Percentiles rank a stretch among this genome's conserved stretches.
Evolutionary conservation across 2,329 filamentous ascomycete genomes (phyloP).

Genomic region (Mycogone perniciosa): DNA sequence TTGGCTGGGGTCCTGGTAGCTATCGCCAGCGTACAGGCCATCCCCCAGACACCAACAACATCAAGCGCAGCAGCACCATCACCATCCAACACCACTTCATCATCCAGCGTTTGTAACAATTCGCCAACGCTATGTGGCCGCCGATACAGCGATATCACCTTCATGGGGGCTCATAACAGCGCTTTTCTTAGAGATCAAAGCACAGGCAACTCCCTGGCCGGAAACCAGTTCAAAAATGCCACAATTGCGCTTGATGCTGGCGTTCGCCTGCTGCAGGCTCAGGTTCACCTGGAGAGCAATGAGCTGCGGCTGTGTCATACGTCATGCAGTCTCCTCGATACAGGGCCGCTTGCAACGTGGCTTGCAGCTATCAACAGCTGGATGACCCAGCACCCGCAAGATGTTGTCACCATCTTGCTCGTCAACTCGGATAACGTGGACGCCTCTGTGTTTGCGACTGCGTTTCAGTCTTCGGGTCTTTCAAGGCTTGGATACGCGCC

Average conservation of each 20-base stretch:
- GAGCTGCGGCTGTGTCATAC: constrained; percentile 65
- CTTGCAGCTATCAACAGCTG: constrained; percentile 57
- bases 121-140: constrained; percentile 65
- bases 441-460: constrained; percentile 46
- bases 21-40: constrained; percentile 19
- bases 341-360: constrained; percentile 59
- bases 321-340: constrained; percentile 60
- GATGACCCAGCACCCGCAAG: constrained; percentile 64
- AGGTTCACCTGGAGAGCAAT: constrained; percentile 58
- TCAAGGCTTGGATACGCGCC: constrained; percentile 55
- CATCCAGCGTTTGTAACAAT: constrained; percentile 64
- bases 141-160: constrained; percentile 68
- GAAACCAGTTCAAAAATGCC: constrained; percentile 70
- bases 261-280: constrained; percentile 63
- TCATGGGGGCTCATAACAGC: constrained; percentile 71
- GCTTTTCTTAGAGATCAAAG: constrained; percentile 61
- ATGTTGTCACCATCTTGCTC: constrained; percentile 68
- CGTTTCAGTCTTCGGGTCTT: constrained; percentile 54
- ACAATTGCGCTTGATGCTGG: constrained; percentile 65
- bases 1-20: constrained; percentile 15
- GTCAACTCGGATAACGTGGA: constrained; percentile 61
- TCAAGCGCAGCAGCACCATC: constrained; percentile 6
- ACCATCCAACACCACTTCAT: constrained; percentile 12
- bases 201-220: constrained; percentile 56
- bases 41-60: constrained; percentile 18